A percentile compares a stretch with the other conserved stretches of the same genome.
Evolutionary conservation across 1,284 basidiomycete genomes (phyloP).

Genomic region (Mycena citricolor): DNA sequence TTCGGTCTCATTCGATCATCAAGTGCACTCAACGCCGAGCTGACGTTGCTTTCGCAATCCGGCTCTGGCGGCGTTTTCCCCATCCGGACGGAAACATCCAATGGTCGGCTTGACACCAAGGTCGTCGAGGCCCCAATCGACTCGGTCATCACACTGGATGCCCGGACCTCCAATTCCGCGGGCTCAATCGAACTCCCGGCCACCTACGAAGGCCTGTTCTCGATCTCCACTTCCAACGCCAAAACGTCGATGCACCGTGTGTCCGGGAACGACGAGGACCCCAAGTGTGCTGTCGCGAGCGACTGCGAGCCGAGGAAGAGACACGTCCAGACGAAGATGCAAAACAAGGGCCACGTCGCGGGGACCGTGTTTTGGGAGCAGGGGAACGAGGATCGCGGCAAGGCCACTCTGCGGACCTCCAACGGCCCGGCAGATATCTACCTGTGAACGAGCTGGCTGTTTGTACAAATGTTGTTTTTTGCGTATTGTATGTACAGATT

Average conservation of each 20-base stretch:
- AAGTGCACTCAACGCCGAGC: conserved; percentile 1
- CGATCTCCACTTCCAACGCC: conserved; percentile 9
- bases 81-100: conserved; percentile 10
- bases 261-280: conserved; percentile 6
- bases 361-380: conserved; percentile 13
- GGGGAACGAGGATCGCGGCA: conserved; percentile 7
- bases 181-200: conserved; percentile 5
- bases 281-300: neutral
- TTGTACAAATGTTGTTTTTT: too few species aligned
- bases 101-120: neutral
- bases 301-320: conserved; percentile 6
- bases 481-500: too few species aligned
- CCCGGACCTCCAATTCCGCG: conserved; percentile 5
- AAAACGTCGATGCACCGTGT: neutral
- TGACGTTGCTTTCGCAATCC: conserved; percentile 7
- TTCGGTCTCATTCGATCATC: neutral
- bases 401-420: conserved; percentile 3
- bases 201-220: conserved; percentile 17
- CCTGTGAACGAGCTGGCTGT: too few species aligned
- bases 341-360: neutral
- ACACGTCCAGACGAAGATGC: neutral
- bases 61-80: conserved; percentile 7
- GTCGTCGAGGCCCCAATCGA: conserved; percentile 11
- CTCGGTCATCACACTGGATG: neutral
- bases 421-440: too few species aligned